A percentile compares a stretch with the other conserved stretches of the same genome.
Conservation (phyloP, 352 stramenopile genomes). For the Globisporangium echinulatum region DNA sequence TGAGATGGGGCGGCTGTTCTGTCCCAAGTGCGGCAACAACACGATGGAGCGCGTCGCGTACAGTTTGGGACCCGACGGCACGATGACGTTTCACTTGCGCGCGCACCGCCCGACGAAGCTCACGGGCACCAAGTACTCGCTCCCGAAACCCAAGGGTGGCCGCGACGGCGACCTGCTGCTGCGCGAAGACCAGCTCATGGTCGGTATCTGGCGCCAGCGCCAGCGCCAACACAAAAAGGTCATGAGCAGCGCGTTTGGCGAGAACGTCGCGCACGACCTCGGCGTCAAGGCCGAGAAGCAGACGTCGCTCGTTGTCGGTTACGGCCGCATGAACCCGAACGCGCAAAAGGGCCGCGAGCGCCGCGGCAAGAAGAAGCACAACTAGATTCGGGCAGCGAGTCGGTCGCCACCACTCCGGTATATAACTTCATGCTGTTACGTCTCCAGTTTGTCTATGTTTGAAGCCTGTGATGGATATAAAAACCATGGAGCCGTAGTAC, state of each 20-base stretch:
- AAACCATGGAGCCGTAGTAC: too few relatives aligned
- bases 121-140: conserved; percentile 95
- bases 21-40: conserved; percentile 94
- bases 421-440: too few relatives aligned
- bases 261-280: conserved; percentile 91
- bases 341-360: conserved; percentile 93
- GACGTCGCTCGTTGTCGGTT: conserved; percentile 88
- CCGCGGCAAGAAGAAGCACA: conserved; percentile 96
- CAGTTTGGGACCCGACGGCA: conserved; percentile 90
- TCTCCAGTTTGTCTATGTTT: too few relatives aligned
- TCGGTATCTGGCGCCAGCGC: conserved; percentile 94
- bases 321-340: conserved; percentile 96
- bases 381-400: conserved; percentile 22
- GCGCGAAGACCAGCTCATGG: conserved; percentile 95
- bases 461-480: too few relatives aligned
- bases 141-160: conserved; percentile 93
- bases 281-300: conserved; percentile 90
- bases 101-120: conserved; percentile 85
- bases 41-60: conserved; percentile 93
- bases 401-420: too few relatives aligned
- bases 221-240: conserved; percentile 90
- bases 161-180: conserved; percentile 94
- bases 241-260: conserved; percentile 92
- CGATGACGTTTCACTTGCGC: conserved; percentile 84
- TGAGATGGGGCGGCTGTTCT: conserved; percentile 94